Base-by-base conservation (phyloP, 495 filamentous ascomycete genomes). In the Tuber umbilicatum region DNA sequence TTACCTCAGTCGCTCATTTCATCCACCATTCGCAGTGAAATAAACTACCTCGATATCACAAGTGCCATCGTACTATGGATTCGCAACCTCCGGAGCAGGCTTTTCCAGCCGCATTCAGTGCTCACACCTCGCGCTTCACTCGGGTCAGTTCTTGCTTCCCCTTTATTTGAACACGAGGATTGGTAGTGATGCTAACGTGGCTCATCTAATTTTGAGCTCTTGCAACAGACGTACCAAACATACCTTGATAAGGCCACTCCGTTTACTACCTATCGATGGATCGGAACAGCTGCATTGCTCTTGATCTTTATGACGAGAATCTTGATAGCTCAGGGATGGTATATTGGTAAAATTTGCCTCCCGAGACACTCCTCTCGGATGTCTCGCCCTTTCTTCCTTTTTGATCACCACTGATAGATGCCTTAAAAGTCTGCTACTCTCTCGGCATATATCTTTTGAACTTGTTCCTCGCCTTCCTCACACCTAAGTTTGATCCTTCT, bases 371-470 rank as follows among this genome's bases (percentile, higher is more conserved):
- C 37, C 39, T 55, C 37, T 47, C 21, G 40, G 16, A 68, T 45
- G 50, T 67, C 41, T 31, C 16, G 35, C 50, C 47, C 31, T 37
- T 55, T 16, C 69, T 35, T 39, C 50, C 23, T 38, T 35, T 55
- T 19, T 67, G 55, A 35, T 64, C 27, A 64, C 31, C 3, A 55
- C 40, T 73, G 45, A 31, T 41, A n/a, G 55, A 60, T 12, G 38
- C 19, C 31, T 50, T 21, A 23, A 70, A 81, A 98, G 95, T 99
- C 77, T 93, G 93, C 79, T 99, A 99, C 85, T 94, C 95, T 39
- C 90, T 99, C 73, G 95, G 95, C 75, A 99, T 99, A 87, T 99
- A 98, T 87, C 93, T 99, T 68, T 91, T 99, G 73, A 99, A 99
- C 86, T 90, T 98, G 73, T 99, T 99, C 90, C 93, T 99, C 83